Evolutionary conservation across 2,329 filamentous ascomycete genomes (phyloP).

Genomic region (Sporothrix sp.): DNA sequence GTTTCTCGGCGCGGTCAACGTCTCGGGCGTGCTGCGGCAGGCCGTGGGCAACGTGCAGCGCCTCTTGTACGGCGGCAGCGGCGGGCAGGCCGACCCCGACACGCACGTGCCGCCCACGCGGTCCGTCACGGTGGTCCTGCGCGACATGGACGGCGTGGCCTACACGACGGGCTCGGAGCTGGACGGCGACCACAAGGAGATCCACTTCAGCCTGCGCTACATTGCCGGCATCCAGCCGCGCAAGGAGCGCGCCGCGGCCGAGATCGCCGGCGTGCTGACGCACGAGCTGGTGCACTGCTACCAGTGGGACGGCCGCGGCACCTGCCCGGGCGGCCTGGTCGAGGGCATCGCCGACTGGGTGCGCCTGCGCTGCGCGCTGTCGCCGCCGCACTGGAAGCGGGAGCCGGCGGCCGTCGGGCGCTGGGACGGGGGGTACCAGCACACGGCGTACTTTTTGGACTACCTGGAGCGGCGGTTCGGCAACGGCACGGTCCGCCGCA

Average conservation of each 20-base stretch:
- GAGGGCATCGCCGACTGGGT: conserved; percentile 95
- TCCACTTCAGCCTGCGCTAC: conserved; percentile 76
- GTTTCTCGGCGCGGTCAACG: conserved; percentile 60
- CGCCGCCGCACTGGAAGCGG: conserved; percentile 74
- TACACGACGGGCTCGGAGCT: conserved; percentile 76
- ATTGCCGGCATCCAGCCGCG: conserved; percentile 40
- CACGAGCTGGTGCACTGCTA: conserved; percentile 96
- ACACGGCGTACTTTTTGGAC: conserved; percentile 83
- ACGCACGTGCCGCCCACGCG: conserved; percentile 54
- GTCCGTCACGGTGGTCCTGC: conserved; percentile 74
- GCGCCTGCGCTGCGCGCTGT: conserved; percentile 60
- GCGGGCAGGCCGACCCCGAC: conserved; percentile 29
- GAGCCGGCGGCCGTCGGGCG: conserved; percentile 35
- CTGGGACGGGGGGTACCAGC: conserved; percentile 89
- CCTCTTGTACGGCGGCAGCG: conserved; percentile 55
- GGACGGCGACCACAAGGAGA: conserved; percentile 83
- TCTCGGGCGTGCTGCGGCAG: conserved; percentile 48
- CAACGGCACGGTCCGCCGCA: conserved; percentile 45
- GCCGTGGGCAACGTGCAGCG: conserved; percentile 60
- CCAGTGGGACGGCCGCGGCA: conserved; percentile 60
- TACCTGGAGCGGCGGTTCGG: conserved; percentile 66
- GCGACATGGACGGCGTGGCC: conserved; percentile 73
- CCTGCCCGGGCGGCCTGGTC: conserved; percentile 65
- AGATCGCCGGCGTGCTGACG: conserved; percentile 74
- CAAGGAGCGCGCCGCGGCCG: conserved; percentile 36